Evolutionary conservation across 768 basidiomycete species (phyloP).

Genomic region (Tricholoma sp.): DNA sequence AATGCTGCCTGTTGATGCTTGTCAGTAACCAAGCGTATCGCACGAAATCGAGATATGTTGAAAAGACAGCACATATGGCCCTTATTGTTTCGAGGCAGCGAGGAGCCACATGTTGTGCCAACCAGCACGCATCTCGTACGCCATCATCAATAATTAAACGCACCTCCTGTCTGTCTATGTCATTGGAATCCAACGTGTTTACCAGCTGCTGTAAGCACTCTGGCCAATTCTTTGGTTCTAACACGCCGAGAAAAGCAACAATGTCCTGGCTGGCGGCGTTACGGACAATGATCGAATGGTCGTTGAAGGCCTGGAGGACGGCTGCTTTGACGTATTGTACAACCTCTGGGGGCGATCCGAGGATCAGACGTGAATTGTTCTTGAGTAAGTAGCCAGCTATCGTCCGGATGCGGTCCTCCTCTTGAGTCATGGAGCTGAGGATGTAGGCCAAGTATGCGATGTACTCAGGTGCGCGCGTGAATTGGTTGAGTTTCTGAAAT

Average conservation of each 20-base stretch:
- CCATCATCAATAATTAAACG: constrained; percentile 18
- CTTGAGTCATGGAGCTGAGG: constrained; percentile 70
- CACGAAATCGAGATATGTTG: constrained; percentile 5
- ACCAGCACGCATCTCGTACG: background rate
- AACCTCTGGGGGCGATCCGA: constrained; percentile 62
- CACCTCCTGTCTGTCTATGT: constrained; percentile 84
- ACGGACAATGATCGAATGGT: constrained; percentile 81
- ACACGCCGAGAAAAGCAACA: constrained; percentile 79
- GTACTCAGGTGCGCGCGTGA: constrained; percentile 88
- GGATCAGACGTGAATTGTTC: constrained; percentile 84
- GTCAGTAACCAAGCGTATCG: constrained; percentile 10
- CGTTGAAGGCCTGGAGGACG: constrained; percentile 77
- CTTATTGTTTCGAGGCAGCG: background rate
- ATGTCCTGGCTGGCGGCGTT: constrained; percentile 94
- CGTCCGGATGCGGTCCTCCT: constrained; percentile 90
- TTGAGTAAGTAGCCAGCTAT: constrained; percentile 97
- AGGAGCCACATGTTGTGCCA: background rate
- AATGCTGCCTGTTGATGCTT: constrained; percentile 66
- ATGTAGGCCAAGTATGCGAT: constrained; percentile 95
- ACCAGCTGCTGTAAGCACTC: constrained; percentile 88
- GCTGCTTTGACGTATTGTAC: constrained; percentile 69
- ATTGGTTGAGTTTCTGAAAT: constrained; percentile 76
- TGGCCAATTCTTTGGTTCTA: constrained; percentile 93
- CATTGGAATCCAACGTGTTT: constrained; percentile 68
- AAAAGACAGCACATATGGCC: background rate